Evolutionary conservation across 768 basidiomycete genomes (phyloP), one percentile per base, ranked within the genome.

Genomic region (Thelephora aurantiotincta): DNA sequence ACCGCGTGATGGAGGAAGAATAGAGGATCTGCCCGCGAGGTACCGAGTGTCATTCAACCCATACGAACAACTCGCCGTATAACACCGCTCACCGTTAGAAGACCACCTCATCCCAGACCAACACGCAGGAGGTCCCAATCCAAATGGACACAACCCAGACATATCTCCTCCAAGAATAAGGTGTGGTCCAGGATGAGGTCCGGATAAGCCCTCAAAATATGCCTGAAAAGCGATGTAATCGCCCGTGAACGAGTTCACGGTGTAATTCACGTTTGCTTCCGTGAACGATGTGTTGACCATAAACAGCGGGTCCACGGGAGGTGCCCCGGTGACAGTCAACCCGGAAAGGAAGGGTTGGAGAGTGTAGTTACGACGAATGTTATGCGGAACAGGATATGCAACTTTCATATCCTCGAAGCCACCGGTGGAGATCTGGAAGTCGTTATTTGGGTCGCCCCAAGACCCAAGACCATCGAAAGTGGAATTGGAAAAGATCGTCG

Each of bases 1-100:
- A 65, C 65, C 1, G 58, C 60, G 47, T 65, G 65, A 54, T 66
- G 63, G 38, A 65, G 35, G 52, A 53, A 66, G 53, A 66, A 65
- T 16, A 66, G 47, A 2, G 65, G 64, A 5, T 65, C 64, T 66
- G 37, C 1, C 9, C 11, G 22, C 9, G 4, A 4, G 3, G 12
- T 9, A 16, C 9, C 14, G 4, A 14, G 22, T 18, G 7, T 41
- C 16, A 4, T 41, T 5, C 12, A 41, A 18, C 4, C 1, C 16
- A 16, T 9, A 22, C 38, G 38, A 9, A 2, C 14, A 4, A 22
- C 16, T 16, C n/a, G n/a, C n/a, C n/a, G n/a, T n/a, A 14, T 14
- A 41, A 41, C 16, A 9, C 11, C 9, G 22, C 38, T 14, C 18
- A 41, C 38, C 38, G 14, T 41, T 41, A 1, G 38, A 22, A 16